Conservation (phyloP, 2,329 filamentous ascomycete species). For the Nannizziopsis barbatae region DNA sequence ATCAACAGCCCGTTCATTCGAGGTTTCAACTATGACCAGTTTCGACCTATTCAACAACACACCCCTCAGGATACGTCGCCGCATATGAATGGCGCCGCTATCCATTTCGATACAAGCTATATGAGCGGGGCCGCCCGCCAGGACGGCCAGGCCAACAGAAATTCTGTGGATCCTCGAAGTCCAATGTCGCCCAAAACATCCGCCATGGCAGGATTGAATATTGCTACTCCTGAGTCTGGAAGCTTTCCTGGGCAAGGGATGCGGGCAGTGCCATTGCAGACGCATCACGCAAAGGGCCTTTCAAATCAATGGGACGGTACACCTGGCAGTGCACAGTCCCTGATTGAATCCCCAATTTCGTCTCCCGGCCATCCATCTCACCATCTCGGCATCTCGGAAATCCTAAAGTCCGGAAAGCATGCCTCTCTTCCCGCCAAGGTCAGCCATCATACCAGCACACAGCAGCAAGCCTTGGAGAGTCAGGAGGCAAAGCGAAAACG, state of each 20-base stretch:
- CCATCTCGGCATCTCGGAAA: slow-evolving; percentile 72
- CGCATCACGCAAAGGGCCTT: slow-evolving; percentile 65
- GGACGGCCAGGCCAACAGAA: slow-evolving; percentile 57
- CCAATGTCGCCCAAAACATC: slow-evolving; percentile 83
- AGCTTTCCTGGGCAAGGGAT: slow-evolving; percentile 70
- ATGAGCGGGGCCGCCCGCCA: slow-evolving; percentile 49
- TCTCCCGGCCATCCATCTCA: slow-evolving; percentile 52
- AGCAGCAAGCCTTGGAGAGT: slow-evolving; percentile 50
- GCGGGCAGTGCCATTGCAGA: slow-evolving; percentile 49
- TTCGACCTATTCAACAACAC: slow-evolving; percentile 52
- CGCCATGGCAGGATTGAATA: slow-evolving; percentile 58
- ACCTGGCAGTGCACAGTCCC: slow-evolving; percentile 71
- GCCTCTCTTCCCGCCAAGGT: slow-evolving; percentile 86
- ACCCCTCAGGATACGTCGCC: slow-evolving; percentile 33
- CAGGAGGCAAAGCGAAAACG: slow-evolving; percentile 90
- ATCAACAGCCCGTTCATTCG: slow-evolving; percentile 83
- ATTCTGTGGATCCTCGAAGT: slow-evolving; percentile 61
- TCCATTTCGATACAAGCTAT: slow-evolving; percentile 45
- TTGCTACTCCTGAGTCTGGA: slow-evolving; percentile 59
- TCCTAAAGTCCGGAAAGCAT: slow-evolving; percentile 70
- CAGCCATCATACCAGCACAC: slow-evolving; percentile 34
- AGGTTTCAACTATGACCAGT: slow-evolving; percentile 66
- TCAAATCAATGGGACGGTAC: slow-evolving; percentile 88
- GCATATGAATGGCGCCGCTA: slow-evolving; percentile 30
- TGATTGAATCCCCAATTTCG: slow-evolving; percentile 76